phyloP scores from a whole-genome alignment of 108 stramenopile species.

The Nitzschia sp. region DNA sequence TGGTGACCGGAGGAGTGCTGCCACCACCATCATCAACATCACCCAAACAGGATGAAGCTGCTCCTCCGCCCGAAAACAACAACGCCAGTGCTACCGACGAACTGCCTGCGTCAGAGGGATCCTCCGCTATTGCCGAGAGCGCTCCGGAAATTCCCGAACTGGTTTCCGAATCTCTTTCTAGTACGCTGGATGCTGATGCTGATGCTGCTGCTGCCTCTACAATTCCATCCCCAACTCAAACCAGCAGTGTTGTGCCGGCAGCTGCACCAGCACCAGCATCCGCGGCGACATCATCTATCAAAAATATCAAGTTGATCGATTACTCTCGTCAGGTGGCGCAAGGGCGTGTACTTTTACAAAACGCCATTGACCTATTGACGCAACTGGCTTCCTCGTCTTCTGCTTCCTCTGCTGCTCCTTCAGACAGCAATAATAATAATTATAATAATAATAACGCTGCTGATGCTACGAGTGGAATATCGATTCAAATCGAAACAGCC shows the following conservation, averaged over 20 bases:
- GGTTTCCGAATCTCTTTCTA: background rate
- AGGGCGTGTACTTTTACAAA: slow-evolving; percentile 33
- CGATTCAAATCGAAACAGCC: slow-evolving; percentile 34
- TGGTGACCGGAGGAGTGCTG: background rate
- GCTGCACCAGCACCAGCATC: too few species aligned
- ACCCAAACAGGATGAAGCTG: background rate
- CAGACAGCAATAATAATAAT: background rate
- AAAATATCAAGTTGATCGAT: slow-evolving; percentile 16
- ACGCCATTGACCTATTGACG: slow-evolving; percentile 28
- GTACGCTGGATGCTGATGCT: too few species aligned
- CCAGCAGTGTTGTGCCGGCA: too few species aligned
- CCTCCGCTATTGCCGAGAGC: background rate
- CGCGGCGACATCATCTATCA: background rate
- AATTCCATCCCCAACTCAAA: background rate
- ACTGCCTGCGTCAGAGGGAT: background rate
- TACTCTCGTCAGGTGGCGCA: slow-evolving; percentile 42
- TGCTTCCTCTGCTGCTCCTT: background rate
- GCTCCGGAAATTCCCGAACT: background rate
- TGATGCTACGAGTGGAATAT: background rate
- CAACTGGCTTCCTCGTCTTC: slow-evolving; percentile 8
- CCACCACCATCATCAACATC: background rate
- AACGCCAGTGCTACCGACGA: background rate
- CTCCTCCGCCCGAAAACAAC: background rate
- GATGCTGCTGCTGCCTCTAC: background rate
- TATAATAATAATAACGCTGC: slow-evolving; percentile 22